Percentiles rank a stretch among this genome's conserved stretches.
Conservation (phyloP, 75 land plant species). For the Selaginella tamariscina region DNA sequence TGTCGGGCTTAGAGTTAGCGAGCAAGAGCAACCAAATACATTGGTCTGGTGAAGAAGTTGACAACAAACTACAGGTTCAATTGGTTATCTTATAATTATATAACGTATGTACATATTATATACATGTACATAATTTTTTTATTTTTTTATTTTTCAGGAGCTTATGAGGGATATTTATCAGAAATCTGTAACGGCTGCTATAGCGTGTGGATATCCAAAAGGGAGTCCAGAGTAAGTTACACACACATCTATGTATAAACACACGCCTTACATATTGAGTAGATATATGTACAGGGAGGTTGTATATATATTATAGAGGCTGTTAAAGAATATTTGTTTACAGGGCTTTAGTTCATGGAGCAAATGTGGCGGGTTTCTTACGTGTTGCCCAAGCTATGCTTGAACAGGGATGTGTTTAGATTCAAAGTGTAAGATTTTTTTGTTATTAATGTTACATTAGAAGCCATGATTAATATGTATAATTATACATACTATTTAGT, state of each 20-base stretch:
- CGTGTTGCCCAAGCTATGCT: slow-evolving; percentile 88
- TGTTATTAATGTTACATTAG: too few relatives aligned
- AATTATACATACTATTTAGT: too few relatives aligned
- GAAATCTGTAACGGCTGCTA: slow-evolving; percentile 64
- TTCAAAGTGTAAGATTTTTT: too few relatives aligned
- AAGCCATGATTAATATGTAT: too few relatives aligned
- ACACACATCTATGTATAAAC: too few relatives aligned
- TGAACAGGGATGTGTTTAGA: slow-evolving; percentile 85
- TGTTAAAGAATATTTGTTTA: neutral
- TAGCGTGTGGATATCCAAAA: slow-evolving; percentile 63
- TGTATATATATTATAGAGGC: too few relatives aligned
- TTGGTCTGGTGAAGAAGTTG: slow-evolving; percentile 26
- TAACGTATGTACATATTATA: too few relatives aligned
- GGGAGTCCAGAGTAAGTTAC: slow-evolving; percentile 84
- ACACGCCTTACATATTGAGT: too few relatives aligned
- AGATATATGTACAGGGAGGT: too few relatives aligned
- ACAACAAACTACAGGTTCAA: slow-evolving; percentile 19
- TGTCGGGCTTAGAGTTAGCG: slow-evolving; percentile 23
- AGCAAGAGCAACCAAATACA: slow-evolving; percentile 18
- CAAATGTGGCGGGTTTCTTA: slow-evolving; percentile 74
- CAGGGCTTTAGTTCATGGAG: slow-evolving; percentile 92
- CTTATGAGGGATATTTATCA: slow-evolving; percentile 90
- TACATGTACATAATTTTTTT: neutral
- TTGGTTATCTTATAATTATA: slow-evolving; percentile 17
- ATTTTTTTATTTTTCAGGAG: slow-evolving; percentile 37